Conservation (phyloP, 2,329 filamentous ascomycete genomes). For the Cercospora beticola region DNA sequence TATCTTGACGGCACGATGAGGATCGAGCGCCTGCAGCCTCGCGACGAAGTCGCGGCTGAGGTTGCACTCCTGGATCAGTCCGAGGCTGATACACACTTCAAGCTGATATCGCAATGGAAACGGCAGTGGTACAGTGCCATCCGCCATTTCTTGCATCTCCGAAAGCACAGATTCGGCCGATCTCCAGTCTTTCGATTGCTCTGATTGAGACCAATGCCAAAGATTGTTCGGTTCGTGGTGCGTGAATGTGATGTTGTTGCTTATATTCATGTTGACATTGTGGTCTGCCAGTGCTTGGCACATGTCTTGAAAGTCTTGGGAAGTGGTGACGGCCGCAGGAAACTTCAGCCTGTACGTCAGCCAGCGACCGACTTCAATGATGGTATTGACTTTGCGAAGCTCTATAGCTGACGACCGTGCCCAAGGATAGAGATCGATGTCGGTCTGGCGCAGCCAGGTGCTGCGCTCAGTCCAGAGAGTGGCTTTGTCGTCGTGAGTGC, state of each 20-base stretch:
- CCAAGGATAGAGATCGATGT: slow-evolving; percentile 50
- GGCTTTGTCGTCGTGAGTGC: slow-evolving; percentile 44
- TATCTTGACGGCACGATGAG: slow-evolving; percentile 57
- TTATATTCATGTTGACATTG: slow-evolving; percentile 60
- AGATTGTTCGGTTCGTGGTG: slow-evolving; percentile 9
- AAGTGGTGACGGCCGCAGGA: slow-evolving; percentile 19
- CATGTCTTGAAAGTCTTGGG: slow-evolving; percentile 32
- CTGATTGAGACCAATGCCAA: slow-evolving; percentile 17
- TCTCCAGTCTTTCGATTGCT: not conserved
- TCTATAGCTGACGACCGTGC: slow-evolving; percentile 30
- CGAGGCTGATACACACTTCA: slow-evolving; percentile 86
- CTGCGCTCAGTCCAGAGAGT: slow-evolving; percentile 56
- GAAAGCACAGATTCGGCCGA: slow-evolving; percentile 12
- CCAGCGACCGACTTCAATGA: slow-evolving; percentile 65
- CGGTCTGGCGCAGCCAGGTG: slow-evolving; percentile 64
- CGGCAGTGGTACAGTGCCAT: slow-evolving; percentile 33
- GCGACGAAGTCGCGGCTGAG: slow-evolving; percentile 67
- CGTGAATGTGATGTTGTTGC: slow-evolving; percentile 46
- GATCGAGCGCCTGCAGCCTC: slow-evolving; percentile 54
- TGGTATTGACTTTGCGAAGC: slow-evolving; percentile 50
- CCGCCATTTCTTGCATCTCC: slow-evolving; percentile 25
- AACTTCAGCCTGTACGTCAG: slow-evolving; percentile 59
- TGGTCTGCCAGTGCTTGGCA: slow-evolving; percentile 64
- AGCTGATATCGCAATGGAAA: slow-evolving; percentile 85
- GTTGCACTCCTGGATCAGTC: slow-evolving; percentile 72